These are phyloP conservation scores for Gyrodon lividus DNA, from an alignment of 768 basidiomycete species.

Conservation along the genomic window DNA sequence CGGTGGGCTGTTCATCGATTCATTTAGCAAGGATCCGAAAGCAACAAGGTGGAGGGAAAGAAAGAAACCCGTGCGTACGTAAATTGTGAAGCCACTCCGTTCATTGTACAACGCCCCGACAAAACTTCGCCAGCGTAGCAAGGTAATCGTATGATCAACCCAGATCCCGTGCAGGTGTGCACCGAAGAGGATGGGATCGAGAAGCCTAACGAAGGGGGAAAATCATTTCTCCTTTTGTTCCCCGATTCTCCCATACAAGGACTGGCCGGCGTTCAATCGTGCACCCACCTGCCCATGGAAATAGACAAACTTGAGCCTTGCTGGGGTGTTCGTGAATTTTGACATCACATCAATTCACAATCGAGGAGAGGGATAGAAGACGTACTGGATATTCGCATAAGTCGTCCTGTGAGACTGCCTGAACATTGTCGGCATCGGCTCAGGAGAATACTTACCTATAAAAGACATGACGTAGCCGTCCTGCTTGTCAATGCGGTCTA, in stretches of 20 bases:
- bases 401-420: background rate
- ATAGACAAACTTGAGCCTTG: conserved; percentile 27
- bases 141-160: conserved; percentile 6
- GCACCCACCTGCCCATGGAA: conserved; percentile 38
- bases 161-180: conserved; percentile 5
- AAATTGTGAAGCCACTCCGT: conserved; percentile 9
- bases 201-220: background rate
- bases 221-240: background rate
- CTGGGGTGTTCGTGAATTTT: background rate
- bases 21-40: background rate
- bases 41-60: no score
- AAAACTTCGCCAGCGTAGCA: conserved; percentile 2
- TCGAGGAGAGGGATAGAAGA: background rate
- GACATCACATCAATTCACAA: no score
- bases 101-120: conserved; percentile 1
- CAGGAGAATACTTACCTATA: background rate
- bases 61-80: background rate
- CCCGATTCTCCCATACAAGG: conserved; percentile 13
- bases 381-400: background rate
- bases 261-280: conserved; percentile 30
- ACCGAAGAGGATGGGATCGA: conserved; percentile 1
- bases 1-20: conserved; percentile 5
- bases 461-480: background rate
- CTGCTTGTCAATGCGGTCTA: background rate
- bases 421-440: no score